Evolutionary conservation across 192 early-diverging fungal genomes (phyloP).

Genomic region (Umbelopsis ramanniana): DNA sequence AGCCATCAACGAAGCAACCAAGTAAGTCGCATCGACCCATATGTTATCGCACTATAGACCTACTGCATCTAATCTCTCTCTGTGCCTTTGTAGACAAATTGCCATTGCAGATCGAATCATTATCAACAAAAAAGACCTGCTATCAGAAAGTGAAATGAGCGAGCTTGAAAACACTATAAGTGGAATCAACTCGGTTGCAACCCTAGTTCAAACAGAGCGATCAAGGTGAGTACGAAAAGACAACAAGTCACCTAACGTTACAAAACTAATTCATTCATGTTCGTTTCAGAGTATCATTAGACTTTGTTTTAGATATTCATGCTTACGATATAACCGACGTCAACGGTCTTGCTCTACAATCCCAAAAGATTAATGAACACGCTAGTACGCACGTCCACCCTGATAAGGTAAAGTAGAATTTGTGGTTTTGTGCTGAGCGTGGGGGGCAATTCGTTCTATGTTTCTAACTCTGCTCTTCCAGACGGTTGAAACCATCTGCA

Average conservation of each 20-base stretch:
- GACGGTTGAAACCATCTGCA: constrained; percentile 60
- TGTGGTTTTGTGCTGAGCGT: not conserved
- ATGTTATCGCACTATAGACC: too few relatives aligned
- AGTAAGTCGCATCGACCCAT: constrained; percentile 37
- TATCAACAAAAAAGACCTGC: constrained; percentile 71
- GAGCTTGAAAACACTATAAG: constrained; percentile 44
- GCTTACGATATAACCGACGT: constrained; percentile 54
- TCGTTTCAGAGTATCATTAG: constrained; percentile 52
- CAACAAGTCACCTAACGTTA: not conserved
- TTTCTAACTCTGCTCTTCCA: constrained; percentile 21
- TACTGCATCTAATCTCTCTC: not conserved
- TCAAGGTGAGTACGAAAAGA: constrained; percentile 42
- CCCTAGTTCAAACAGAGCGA: constrained; percentile 43
- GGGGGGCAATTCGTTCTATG: not conserved
- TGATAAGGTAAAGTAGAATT: not conserved
- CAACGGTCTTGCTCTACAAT: constrained; percentile 24
- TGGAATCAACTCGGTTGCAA: constrained; percentile 58
- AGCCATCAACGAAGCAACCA: constrained; percentile 63
- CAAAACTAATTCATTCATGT: not conserved
- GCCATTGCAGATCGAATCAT: constrained; percentile 74
- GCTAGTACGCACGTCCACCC: constrained; percentile 29
- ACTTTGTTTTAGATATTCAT: constrained; percentile 64
- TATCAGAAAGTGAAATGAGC: constrained; percentile 38
- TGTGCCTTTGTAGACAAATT: constrained; percentile 54
- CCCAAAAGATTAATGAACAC: constrained; percentile 31